Conservation (phyloP, 495 filamentous ascomycete genomes). For the Podospora australis region DNA sequence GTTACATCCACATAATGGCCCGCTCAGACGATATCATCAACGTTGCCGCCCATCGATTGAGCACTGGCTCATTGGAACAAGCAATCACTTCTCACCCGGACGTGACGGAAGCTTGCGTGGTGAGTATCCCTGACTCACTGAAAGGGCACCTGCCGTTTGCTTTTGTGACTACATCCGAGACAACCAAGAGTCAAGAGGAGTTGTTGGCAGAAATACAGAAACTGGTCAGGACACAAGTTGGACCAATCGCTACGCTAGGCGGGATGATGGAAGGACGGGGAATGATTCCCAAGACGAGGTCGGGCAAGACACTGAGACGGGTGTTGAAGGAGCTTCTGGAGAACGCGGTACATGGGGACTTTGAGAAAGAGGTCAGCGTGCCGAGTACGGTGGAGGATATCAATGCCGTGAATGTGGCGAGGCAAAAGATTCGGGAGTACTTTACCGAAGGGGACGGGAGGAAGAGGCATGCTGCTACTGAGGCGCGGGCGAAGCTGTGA, state of each 20-base stretch:
- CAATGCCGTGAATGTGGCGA: conserved; percentile 43
- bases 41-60: conserved; percentile 87
- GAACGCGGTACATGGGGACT: conserved; percentile 48
- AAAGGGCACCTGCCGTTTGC: conserved; percentile 92
- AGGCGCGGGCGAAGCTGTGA: conserved; percentile 35
- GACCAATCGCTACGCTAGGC: conserved; percentile 75
- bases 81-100: conserved; percentile 72
- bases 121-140: conserved; percentile 74
- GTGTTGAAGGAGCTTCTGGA: conserved; percentile 78
- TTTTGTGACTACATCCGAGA: conserved; percentile 57
- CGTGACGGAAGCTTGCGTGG: conserved; percentile 75
- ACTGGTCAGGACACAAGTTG: conserved; percentile 74
- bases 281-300: conserved; percentile 90
- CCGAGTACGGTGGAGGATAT: conserved; percentile 52
- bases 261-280: conserved; percentile 77
- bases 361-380: conserved; percentile 42
- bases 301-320: conserved; percentile 78
- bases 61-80: conserved; percentile 85
- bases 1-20: conserved; percentile 82
- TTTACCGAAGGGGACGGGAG: conserved; percentile 37
- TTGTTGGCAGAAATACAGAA: conserved; percentile 52
- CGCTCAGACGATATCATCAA: conserved; percentile 87
- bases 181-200: conserved; percentile 35
- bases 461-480: conserved; percentile 43
- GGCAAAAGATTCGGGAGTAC: conserved; percentile 42